Conservation (phyloP, 805 yeast species). For the Kodamaea nitidulidarum region DNA sequence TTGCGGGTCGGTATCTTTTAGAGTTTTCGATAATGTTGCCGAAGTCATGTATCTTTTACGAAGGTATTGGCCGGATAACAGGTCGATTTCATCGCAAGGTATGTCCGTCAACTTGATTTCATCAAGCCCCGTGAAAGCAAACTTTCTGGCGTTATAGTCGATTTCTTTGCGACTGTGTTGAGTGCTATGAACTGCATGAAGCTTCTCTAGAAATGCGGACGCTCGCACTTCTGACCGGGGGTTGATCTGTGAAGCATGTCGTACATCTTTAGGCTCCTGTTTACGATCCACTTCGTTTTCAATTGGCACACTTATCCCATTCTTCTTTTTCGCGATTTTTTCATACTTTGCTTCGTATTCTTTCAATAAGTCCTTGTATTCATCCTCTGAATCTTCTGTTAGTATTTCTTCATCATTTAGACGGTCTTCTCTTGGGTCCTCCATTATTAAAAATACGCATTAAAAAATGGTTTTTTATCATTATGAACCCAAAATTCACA, state of each 20-base stretch:
- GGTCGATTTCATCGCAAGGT: conserved; percentile 20
- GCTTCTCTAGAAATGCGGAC: conserved; percentile 18
- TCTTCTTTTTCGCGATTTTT: conserved; percentile 15
- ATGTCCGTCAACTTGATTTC: conserved; percentile 9
- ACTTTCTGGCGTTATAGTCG: conserved; percentile 22
- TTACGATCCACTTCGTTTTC: conserved; percentile 1
- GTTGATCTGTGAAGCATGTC: conserved; percentile 2
- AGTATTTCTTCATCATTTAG: conserved; percentile 25
- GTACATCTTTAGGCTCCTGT: neutral
- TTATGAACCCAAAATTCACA: neutral
- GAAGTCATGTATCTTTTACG: conserved; percentile 26
- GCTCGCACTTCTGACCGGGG: conserved; percentile 4
- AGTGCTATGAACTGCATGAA: conserved; percentile 12
- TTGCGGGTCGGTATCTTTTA: conserved; percentile 33
- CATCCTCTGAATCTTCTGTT: conserved; percentile 39
- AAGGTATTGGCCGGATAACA: conserved; percentile 15
- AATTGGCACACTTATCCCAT: neutral
- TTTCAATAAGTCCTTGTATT: conserved; percentile 33
- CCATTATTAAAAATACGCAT: conserved; percentile 14
- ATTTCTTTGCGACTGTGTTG: conserved; percentile 10
- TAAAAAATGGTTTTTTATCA: no score
- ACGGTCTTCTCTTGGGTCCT: conserved; percentile 32
- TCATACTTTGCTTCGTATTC: conserved; percentile 24
- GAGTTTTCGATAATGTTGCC: conserved; percentile 28
- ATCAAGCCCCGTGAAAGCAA: conserved; percentile 19